phyloP scores from a whole-genome alignment of 495 filamentous ascomycete species.

The Xylaria scruposa region DNA sequence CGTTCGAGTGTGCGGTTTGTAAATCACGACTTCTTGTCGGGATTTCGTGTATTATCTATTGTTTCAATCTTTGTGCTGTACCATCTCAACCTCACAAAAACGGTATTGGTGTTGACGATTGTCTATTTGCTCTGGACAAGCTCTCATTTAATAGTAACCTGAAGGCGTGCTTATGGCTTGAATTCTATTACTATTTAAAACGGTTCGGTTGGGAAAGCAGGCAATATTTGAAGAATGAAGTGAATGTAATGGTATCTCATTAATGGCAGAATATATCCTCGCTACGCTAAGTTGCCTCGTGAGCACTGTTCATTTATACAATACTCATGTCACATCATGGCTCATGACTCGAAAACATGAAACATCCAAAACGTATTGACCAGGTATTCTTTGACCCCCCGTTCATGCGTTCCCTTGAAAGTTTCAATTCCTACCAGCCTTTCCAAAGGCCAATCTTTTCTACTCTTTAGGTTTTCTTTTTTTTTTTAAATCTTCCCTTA shows the following conservation, averaged over 20 bases:
- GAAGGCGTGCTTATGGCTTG: not conserved
- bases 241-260: constrained; percentile 14
- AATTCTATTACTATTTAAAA: not conserved
- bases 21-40: not conserved
- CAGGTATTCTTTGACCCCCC: not conserved
- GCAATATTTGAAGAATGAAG: not conserved
- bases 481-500: not conserved
- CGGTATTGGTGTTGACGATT: not conserved
- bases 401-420: not conserved
- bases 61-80: not conserved
- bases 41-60: no score
- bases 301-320: not conserved
- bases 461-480: not conserved
- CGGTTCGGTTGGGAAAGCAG: not conserved
- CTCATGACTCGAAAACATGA: constrained; percentile 1
- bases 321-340: not conserved
- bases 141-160: not conserved
- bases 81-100: not conserved
- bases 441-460: not conserved
- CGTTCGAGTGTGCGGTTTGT: not conserved
- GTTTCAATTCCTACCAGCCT: not conserved
- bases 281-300: constrained; percentile 4
- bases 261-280: constrained; percentile 4
- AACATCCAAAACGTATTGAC: constrained; percentile 1
- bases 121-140: not conserved